These are phyloP conservation scores for Plasmodium cynomolgi DNA, from an alignment of 169 alveolate species.

Conservation along the genomic window DNA sequence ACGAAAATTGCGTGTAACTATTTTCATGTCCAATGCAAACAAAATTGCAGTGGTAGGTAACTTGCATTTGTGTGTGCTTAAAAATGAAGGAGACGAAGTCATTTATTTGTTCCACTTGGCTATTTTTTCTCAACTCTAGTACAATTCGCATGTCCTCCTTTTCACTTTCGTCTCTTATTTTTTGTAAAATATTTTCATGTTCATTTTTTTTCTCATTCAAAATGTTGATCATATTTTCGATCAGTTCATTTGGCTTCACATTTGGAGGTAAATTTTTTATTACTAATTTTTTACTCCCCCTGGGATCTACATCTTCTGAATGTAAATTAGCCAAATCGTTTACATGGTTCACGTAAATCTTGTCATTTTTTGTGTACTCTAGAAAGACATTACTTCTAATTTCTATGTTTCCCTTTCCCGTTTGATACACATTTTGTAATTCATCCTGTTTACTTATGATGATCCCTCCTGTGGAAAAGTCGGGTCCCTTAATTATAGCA, in stretches of 20 bases:
- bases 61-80: constrained; percentile 63
- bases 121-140: constrained; percentile 57
- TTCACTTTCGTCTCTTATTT: constrained; percentile 78
- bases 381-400: constrained; percentile 74
- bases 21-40: constrained; percentile 73
- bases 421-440: constrained; percentile 77
- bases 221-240: constrained; percentile 22
- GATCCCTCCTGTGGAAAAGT: constrained; percentile 89
- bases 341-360: constrained; percentile 9
- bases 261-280: constrained; percentile 77
- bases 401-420: constrained; percentile 84
- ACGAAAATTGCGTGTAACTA: constrained; percentile 63
- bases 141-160: constrained; percentile 77
- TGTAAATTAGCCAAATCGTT: constrained; percentile 22
- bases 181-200: constrained; percentile 58
- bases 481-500: constrained; percentile 85
- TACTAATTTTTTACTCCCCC: constrained; percentile 39
- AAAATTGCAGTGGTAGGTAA: constrained; percentile 73
- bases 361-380: constrained; percentile 33
- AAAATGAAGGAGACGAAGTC: constrained; percentile 41
- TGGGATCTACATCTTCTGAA: background rate
- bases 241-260: constrained; percentile 74
- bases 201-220: constrained; percentile 68
- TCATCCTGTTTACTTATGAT: constrained; percentile 76
- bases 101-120: constrained; percentile 66